Percentiles rank a stretch among this genome's conserved stretches.
These are phyloP conservation scores for Trichaptum fuscoviolaceum DNA, from an alignment of 768 basidiomycete species.

Conservation along the genomic window DNA sequence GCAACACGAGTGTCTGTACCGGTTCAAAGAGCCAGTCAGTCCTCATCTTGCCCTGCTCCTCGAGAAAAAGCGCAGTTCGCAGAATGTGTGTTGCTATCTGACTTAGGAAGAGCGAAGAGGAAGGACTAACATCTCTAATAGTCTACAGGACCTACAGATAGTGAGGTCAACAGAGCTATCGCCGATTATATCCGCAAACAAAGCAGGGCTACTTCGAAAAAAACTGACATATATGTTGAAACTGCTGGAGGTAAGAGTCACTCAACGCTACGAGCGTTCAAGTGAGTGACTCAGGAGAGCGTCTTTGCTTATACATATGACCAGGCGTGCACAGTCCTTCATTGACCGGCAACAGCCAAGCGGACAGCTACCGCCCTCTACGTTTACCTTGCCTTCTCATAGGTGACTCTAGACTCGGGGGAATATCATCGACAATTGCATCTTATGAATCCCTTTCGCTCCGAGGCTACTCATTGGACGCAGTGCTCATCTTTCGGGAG, in stretches of 20 bases:
- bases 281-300: slow-evolving; percentile 9
- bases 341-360: slow-evolving; percentile 75
- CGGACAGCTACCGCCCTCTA: slow-evolving; percentile 80
- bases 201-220: not conserved
- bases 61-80: slow-evolving; percentile 33
- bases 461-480: slow-evolving; percentile 87
- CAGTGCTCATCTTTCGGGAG: slow-evolving; percentile 79
- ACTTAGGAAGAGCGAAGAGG: not conserved
- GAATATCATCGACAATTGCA: slow-evolving; percentile 89
- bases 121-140: not conserved
- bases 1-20: slow-evolving; percentile 68
- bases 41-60: slow-evolving; percentile 68
- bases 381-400: slow-evolving; percentile 85
- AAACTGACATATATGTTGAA: slow-evolving; percentile 75
- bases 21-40: slow-evolving; percentile 85
- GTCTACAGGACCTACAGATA: slow-evolving; percentile 51
- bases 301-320: slow-evolving; percentile 8
- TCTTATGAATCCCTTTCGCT: slow-evolving; percentile 87
- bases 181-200: slow-evolving; percentile 37
- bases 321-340: slow-evolving; percentile 91
- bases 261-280: not conserved
- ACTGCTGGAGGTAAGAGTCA: slow-evolving; percentile 86
- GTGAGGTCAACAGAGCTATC: slow-evolving; percentile 59
- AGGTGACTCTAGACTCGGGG: slow-evolving; percentile 86
- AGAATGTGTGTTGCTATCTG: not conserved